Evolutionary conservation across 2,329 filamentous ascomycete species (phyloP).

Genomic region (Claviceps humidiphila): DNA sequence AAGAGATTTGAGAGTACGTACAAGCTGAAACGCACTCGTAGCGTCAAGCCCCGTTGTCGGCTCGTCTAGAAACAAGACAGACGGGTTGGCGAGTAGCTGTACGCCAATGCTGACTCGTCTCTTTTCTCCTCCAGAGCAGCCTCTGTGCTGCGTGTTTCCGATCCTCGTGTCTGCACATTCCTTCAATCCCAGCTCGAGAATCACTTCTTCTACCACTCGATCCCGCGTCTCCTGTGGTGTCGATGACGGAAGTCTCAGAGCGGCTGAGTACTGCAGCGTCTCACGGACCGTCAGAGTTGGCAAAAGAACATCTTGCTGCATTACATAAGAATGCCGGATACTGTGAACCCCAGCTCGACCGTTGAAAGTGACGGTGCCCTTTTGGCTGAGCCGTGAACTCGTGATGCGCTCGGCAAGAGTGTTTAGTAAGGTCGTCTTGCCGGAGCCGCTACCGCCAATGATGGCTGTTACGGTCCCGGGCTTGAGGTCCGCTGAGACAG

Average conservation of each 20-base stretch:
- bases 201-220: constrained; percentile 60
- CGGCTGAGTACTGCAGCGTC: constrained; percentile 59
- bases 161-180: constrained; percentile 66
- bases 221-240: constrained; percentile 45
- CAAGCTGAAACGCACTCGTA: constrained; percentile 61
- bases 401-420: constrained; percentile 56
- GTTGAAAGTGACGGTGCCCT: constrained; percentile 50
- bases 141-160: constrained; percentile 56
- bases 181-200: constrained; percentile 61
- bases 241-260: constrained; percentile 53
- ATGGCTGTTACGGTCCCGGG: constrained; percentile 61
- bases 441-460: constrained; percentile 60
- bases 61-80: constrained; percentile 65
- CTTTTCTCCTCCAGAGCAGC: constrained; percentile 70
- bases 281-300: constrained; percentile 64
- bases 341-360: constrained; percentile 36
- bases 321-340: constrained; percentile 55
- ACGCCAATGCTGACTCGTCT: constrained; percentile 64
- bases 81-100: constrained; percentile 66
- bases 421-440: constrained; percentile 61
- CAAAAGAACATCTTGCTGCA: constrained; percentile 63
- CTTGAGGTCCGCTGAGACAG: constrained; percentile 49
- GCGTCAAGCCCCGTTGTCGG: constrained; percentile 68
- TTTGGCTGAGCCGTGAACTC: constrained; percentile 35
- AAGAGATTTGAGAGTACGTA: constrained; percentile 55